Evolutionary conservation across 2,329 filamentous ascomycete genomes (phyloP), one percentile per base, ranked within the genome.

Genomic region (Harringtonia aguacate): DNA sequence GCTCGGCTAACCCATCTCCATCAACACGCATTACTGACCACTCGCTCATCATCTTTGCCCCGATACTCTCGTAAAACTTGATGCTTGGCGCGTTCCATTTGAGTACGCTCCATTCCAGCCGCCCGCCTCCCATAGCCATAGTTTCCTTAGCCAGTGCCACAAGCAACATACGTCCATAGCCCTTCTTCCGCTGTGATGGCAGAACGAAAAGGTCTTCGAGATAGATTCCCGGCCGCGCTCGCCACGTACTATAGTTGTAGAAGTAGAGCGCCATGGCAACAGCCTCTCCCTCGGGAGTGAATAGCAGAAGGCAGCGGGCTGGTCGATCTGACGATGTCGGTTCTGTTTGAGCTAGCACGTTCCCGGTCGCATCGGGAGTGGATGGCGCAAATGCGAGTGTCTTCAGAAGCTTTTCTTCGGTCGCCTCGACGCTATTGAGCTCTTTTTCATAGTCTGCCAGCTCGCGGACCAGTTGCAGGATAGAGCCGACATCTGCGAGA

Each of bases 221-320:
- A 62, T 94, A 95, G 57, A 98, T 84, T 3, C 90, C 90, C 0
- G 89, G 79, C 37, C 76, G 77, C n/a, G 84, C 77, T 9, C 84
- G 77, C 92, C 92, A 97, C 1, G 90, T 95, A 57, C 81, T 87
- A 66, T 95, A 97, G 65, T 90, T 97, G 71, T 90, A 88, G 62
- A 94, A 97, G 67, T 88, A 95, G 34, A 95, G 65, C 1, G 88
- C 88, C 75, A 95, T 86, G 39, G 84, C 87, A 0, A 78, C 84
- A 1, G 61, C 61, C 33, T 65, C 58, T 12, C 67, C 62, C 7
- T 66, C 61, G 12, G 69, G 63, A 20, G 72, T 64, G 52, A 71
- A 70, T 44, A 90, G 64, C 10, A 94, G 64, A 29, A 94, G 70
- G 40, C 86, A 90, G 48, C 86, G 84, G 17, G 88, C 84, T 27